Conservation (phyloP, 176 grass and related monocot genomes). For the Oryza rufipogon region DNA sequence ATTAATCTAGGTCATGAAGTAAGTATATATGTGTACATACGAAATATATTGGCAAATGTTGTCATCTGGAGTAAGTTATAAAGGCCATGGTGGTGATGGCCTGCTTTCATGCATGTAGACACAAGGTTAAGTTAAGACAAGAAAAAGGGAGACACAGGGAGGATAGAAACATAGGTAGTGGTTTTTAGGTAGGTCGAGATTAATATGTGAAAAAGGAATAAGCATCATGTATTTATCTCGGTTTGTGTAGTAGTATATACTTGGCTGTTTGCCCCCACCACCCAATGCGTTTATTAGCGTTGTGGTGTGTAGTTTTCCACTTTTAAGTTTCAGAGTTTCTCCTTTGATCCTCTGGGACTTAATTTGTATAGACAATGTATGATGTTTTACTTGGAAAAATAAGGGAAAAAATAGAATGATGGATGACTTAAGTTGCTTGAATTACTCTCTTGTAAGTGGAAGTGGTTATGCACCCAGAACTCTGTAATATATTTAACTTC, state of each 20-base stretch:
- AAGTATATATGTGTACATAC: conserved; percentile 31
- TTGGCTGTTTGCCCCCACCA: conserved; percentile 39
- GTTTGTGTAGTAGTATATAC: conserved; percentile 49
- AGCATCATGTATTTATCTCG: conserved; percentile 53
- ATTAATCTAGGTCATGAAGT: conserved; percentile 37
- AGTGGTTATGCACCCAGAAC: not conserved
- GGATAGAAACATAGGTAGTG: conserved; percentile 41
- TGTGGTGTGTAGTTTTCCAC: conserved; percentile 43
- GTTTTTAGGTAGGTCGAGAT: conserved; percentile 43
- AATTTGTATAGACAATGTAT: conserved; percentile 39
- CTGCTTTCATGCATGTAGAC: conserved; percentile 40
- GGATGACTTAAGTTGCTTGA: not conserved
- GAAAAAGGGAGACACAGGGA: not conserved
- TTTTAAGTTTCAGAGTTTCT: not conserved
- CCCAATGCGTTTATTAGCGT: conserved; percentile 60
- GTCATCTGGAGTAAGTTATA: not conserved
- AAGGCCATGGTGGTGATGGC: not conserved
- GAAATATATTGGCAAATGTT: conserved; percentile 45
- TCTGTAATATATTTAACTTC: not conserved
- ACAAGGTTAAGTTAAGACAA: conserved; percentile 24
- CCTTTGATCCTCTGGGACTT: conserved; percentile 3
- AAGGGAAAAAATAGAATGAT: not conserved
- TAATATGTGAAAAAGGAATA: conserved; percentile 48
- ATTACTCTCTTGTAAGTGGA: not conserved
- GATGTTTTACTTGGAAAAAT: conserved; percentile 31